Evolutionary conservation across 2,329 filamentous ascomycete genomes (phyloP), one percentile per base, ranked within the genome.

Genomic region (Sporothrix variecibatus): DNA sequence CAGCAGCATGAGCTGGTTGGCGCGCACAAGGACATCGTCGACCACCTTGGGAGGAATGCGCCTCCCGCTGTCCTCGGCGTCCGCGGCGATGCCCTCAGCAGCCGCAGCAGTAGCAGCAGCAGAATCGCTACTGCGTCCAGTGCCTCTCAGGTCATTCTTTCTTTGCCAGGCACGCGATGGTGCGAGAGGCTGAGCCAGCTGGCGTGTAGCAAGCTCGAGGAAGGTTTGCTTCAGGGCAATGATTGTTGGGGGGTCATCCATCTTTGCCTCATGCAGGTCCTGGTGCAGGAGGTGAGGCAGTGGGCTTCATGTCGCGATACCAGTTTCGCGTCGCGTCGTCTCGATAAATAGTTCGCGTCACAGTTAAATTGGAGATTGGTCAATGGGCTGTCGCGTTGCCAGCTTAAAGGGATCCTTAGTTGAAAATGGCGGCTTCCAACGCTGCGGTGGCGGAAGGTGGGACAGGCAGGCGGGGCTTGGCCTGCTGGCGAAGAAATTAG

Each of bases 141-240:
- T 40, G 9, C 51, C 60, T 28, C 75, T 49, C 7, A 73, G 43
- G 76, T 84, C 80, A 81, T 90, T 87, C 74, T 83, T 79, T 12
- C 81, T 80, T 72, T 83, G 86, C 85, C 90, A 89, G 74, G 85
- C 79, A 49, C 85, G 83, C 1, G 90, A 89, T 0, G 88, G 88
- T 15, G 84, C 79, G 74, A 92, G 85, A 15, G 87, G 85, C 77
- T 89, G 88, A 0, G 90, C 88, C 67, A 94, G 86, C 43, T 89
- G 84, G 12, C 89, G 88, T 72, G 89, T 91, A 79, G 93, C 91
- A 6, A 85, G 82, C 62, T 85, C 84, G 49, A 93, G 84, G 80
- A 94, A 94, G 75, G 85, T 80, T 69, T 89, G 87, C 80, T 94
- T 94, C 72, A 91, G 84, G 31, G 88, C 84, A 65, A 90, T 84